Conservation (phyloP, 768 basidiomycete species). For the Sistotremastrum niveocremeum region DNA sequence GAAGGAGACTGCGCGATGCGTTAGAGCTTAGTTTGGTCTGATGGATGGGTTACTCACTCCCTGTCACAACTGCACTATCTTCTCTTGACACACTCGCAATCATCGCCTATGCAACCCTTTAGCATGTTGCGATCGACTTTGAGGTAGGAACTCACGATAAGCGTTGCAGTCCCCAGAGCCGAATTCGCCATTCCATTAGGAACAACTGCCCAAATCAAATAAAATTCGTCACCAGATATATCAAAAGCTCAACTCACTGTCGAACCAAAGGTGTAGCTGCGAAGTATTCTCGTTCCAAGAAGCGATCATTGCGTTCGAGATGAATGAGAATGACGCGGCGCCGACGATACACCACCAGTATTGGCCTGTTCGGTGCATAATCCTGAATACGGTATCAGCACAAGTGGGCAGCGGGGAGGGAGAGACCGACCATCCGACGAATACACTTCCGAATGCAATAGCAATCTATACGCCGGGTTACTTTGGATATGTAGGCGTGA, state of each 20-base stretch:
- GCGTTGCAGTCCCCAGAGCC: slow-evolving; percentile 70
- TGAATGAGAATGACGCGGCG: slow-evolving; percentile 43
- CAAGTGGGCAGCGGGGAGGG: too few relatives aligned
- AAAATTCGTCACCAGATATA: too few relatives aligned
- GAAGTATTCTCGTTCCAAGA: slow-evolving; percentile 56
- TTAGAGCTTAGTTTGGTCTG: neutral
- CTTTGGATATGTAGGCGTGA: neutral
- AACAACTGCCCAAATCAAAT: slow-evolving; percentile 21
- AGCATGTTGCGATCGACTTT: too few relatives aligned
- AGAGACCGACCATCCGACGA: too few relatives aligned
- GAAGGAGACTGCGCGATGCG: slow-evolving; percentile 55
- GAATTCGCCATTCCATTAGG: slow-evolving; percentile 83
- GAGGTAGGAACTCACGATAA: slow-evolving; percentile 74
- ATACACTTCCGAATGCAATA: slow-evolving; percentile 72
- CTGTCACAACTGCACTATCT: slow-evolving; percentile 81
- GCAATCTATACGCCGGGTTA: slow-evolving; percentile 36
- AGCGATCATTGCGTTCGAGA: slow-evolving; percentile 46
- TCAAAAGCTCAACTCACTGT: slow-evolving; percentile 17
- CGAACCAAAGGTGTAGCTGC: slow-evolving; percentile 57
- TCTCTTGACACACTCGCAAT: slow-evolving; percentile 69
- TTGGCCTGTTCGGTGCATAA: slow-evolving; percentile 79
- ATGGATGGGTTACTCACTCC: slow-evolving; percentile 44
- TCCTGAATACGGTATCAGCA: slow-evolving; percentile 28
- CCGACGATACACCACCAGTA: slow-evolving; percentile 62
- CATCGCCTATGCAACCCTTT: slow-evolving; percentile 46